Base-by-base conservation (phyloP, 192 early-diverging fungal genomes). In the Backusella tarrabulga region DNA sequence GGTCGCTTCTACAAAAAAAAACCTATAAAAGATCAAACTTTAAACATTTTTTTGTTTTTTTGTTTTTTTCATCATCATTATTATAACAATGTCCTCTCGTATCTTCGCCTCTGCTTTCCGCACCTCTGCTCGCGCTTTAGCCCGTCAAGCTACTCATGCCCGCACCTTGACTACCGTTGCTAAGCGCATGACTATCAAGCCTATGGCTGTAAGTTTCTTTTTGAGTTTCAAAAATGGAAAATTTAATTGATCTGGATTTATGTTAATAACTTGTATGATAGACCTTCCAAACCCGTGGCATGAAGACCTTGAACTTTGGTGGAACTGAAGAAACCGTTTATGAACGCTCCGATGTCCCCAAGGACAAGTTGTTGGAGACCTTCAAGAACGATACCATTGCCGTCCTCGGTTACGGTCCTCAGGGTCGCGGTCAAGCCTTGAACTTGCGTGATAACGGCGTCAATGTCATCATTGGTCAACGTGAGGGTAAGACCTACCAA, bases 381-480 rank as follows among this genome's bases (percentile, higher is more conserved):
- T 97, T 99, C 85, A 92, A 90, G 87, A 92, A 97, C 81, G 97
- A 99, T 88, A 84, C 94, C 71, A 91, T 98, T 76, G 90, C 95
- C 50, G 91, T 98, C 67, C 90, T 98, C 78, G 97, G 97, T 72
- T 98, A 98, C 86, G 97, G 97, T 26, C 95, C 97, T 44, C 95
- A 97, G 86, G 97, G 97, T 56, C 95, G 94, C 86, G 95, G 94
- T 72, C 97, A 98, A 84, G 92, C 94, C 46, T 92, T 97, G 75
- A 99, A 99, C 94, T 88, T 96, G 80, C 93, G 95, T 82, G 96
- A 99, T 88, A 96, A 99, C 82, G 94, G 94, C 68, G 86, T 99
- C 72, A 99, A 99, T 74, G 96, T 99, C 76, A 95, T 99, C 73
- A 87, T 99, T 80, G 97, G 97, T 68, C 89, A 93, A 34, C 92